Conservation (phyloP, 805 yeast species). For the Candida argentea region DNA sequence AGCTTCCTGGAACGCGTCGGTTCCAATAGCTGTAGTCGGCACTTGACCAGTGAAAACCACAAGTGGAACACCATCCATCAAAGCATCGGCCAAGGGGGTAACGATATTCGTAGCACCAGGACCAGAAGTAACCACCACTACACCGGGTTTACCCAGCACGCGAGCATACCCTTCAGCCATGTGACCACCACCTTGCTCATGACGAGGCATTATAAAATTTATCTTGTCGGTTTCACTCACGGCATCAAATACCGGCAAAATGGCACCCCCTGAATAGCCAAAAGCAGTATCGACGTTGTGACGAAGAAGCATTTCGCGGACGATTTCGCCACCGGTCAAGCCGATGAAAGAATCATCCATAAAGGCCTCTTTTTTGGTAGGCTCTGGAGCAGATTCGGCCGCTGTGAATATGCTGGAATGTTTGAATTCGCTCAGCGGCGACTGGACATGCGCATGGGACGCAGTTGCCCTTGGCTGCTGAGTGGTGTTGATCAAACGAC, state of each 20-base stretch:
- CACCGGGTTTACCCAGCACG: conserved; percentile 94
- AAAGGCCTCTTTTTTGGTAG: too few relatives aligned
- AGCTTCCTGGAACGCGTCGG: conserved; percentile 99
- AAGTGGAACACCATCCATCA: conserved; percentile 94
- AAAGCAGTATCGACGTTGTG: conserved; percentile 93
- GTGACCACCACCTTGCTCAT: conserved; percentile 99
- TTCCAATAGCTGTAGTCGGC: conserved; percentile 90
- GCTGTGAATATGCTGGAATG: too few relatives aligned
- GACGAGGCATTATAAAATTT: conserved; percentile 86
- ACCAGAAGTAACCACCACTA: conserved; percentile 96
- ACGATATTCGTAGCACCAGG: conserved; percentile 98
- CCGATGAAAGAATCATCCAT: conserved; percentile 90
- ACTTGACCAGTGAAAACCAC: conserved; percentile 98
- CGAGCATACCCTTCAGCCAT: conserved; percentile 99
- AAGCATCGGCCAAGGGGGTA: conserved; percentile 97
- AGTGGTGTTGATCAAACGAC: too few relatives aligned
- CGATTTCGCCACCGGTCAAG: conserved; percentile 95
- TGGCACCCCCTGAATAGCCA: conserved; percentile 99
- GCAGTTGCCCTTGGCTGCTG: too few relatives aligned
- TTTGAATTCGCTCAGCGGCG: too few relatives aligned
- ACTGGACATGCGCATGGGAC: too few relatives aligned
- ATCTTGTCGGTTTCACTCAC: conserved; percentile 85
- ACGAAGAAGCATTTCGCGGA: conserved; percentile 97
- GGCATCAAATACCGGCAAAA: conserved; percentile 95
- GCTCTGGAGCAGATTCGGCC: too few relatives aligned